Conservation (phyloP, 2,329 filamentous ascomycete species). For the Fusarium scirpi region DNA sequence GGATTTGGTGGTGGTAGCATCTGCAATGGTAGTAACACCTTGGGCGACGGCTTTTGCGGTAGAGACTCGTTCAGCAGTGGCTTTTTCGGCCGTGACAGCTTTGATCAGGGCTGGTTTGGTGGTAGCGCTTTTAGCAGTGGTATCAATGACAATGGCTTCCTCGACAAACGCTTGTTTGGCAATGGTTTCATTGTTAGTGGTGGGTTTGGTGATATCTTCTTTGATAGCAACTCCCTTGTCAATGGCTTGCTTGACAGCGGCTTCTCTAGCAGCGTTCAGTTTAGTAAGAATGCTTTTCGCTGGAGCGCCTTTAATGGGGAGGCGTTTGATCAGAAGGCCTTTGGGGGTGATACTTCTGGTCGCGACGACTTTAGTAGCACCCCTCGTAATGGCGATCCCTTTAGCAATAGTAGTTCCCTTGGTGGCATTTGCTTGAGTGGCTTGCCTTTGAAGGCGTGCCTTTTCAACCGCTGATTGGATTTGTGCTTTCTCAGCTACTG, state of each 20-base stretch:
- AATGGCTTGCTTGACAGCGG: background rate
- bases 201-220: background rate
- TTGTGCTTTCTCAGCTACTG: background rate
- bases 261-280: background rate
- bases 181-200: background rate
- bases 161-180: background rate
- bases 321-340: background rate
- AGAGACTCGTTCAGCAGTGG: background rate
- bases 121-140: no score
- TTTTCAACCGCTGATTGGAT: conserved; percentile 1
- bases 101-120: background rate
- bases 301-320: background rate
- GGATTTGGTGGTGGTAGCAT: background rate
- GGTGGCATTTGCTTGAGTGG: background rate
- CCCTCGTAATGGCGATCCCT: background rate
- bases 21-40: background rate
- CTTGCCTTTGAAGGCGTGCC: background rate
- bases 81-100: background rate
- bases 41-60: background rate
- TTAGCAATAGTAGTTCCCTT: background rate
- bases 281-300: no score
- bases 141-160: background rate
- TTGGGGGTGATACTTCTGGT: background rate
- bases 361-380: background rate
- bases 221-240: background rate